Conservation (phyloP, 1,139 yeast species). For the Magnusiomyces suaveolens region DNA sequence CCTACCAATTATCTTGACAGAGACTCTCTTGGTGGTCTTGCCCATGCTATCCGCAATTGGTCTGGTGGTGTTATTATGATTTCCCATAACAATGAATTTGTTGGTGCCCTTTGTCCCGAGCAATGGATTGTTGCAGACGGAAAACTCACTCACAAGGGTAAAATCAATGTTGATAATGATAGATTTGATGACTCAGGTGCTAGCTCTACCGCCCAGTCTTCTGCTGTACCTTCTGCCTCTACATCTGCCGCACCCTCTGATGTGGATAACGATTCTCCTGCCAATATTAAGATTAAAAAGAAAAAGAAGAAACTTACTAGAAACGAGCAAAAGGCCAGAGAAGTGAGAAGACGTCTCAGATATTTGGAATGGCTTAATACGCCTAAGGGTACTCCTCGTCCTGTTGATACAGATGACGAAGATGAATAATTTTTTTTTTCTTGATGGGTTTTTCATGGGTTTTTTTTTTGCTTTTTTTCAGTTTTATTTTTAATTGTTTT, state of each 20-base stretch:
- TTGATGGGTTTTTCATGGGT: neutral
- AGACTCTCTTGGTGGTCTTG: slow-evolving; percentile 94
- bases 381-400: slow-evolving; percentile 96
- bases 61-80: slow-evolving; percentile 97
- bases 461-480: neutral
- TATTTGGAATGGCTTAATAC: slow-evolving; percentile 90
- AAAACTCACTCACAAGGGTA: slow-evolving; percentile 73
- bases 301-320: slow-evolving; percentile 88
- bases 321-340: slow-evolving; percentile 86
- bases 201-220: slow-evolving; percentile 21
- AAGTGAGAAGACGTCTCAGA: slow-evolving; percentile 88
- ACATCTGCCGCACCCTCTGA: slow-evolving; percentile 23
- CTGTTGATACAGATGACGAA: slow-evolving; percentile 88
- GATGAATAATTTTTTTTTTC: slow-evolving; percentile 36
- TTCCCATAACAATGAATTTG: slow-evolving; percentile 94
- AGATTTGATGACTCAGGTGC: slow-evolving; percentile 72
- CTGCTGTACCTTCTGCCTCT: slow-evolving; percentile 23
- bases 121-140: slow-evolving; percentile 98
- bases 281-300: slow-evolving; percentile 82
- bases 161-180: slow-evolving; percentile 58
- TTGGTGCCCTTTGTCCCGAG: slow-evolving; percentile 95
- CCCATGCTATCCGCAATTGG: slow-evolving; percentile 97
- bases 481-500: neutral
- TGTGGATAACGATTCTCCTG: slow-evolving; percentile 62
- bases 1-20: slow-evolving; percentile 97